Percentiles rank a stretch among this genome's conserved stretches.
phyloP scores from a whole-genome alignment of 306 rosid species.

The Acacia acuminata region DNA sequence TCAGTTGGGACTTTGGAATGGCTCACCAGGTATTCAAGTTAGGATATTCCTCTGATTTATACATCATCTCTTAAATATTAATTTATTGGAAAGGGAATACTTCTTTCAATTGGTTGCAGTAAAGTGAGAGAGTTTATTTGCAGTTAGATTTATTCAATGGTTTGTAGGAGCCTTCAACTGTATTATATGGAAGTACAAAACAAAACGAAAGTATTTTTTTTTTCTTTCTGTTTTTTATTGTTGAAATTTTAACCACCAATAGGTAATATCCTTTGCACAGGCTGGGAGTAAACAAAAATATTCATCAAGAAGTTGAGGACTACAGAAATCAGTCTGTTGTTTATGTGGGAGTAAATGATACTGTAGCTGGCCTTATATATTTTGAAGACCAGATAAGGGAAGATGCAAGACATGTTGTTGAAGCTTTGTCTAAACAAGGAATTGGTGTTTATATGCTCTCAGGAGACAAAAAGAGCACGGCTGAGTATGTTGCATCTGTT shows the following conservation, averaged over 20 bases:
- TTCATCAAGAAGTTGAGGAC: constrained; percentile 57
- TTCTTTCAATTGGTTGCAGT: not conserved
- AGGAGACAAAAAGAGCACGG: constrained; percentile 85
- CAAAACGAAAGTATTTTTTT: not conserved
- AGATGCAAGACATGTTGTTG: constrained; percentile 73
- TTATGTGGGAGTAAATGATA: constrained; percentile 76
- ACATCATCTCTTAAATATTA: not conserved
- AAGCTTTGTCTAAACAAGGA: constrained; percentile 66
- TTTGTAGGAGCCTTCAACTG: not conserved
- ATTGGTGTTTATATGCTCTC: constrained; percentile 82
- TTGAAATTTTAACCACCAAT: constrained; percentile 27
- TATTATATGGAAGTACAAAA: not conserved
- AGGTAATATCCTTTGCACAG: constrained; percentile 44
- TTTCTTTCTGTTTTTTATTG: not conserved
- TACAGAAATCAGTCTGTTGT: constrained; percentile 67
- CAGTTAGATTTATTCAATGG: constrained; percentile 17
- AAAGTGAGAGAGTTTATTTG: constrained; percentile 6
- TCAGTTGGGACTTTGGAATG: constrained; percentile 93
- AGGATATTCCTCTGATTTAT: constrained; percentile 7
- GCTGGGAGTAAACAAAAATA: constrained; percentile 58
- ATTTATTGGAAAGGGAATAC: not conserved
- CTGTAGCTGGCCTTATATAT: constrained; percentile 74
- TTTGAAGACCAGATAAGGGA: constrained; percentile 90
- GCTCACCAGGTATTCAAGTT: constrained; percentile 67
- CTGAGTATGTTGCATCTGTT: constrained; percentile 86